Conservation (phyloP, 352 stramenopile species). For the Phytopythium oedochilum region DNA sequence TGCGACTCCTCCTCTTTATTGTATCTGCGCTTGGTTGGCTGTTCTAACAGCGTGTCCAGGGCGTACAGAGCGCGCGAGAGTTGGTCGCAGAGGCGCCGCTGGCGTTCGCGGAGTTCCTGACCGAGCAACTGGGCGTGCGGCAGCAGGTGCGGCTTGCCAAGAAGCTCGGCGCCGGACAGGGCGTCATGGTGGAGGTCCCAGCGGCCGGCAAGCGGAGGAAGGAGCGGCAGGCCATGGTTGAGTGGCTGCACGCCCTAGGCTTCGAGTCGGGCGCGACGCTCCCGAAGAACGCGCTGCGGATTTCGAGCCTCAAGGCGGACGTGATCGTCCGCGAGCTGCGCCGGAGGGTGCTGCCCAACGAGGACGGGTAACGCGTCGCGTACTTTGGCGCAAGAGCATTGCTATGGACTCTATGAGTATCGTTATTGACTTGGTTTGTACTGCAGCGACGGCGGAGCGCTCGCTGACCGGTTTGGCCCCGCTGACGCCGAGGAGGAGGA, state of each 20-base stretch:
- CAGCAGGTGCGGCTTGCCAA: constrained; percentile 40
- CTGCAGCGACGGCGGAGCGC: background rate
- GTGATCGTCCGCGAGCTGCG: constrained; percentile 50
- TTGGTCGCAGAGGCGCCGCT: constrained; percentile 35
- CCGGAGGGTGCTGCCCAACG: constrained; percentile 14
- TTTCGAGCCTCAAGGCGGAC: constrained; percentile 56
- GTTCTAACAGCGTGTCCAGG: too few species aligned
- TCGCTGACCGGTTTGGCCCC: background rate
- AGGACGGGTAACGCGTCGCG: background rate
- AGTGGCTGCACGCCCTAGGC: constrained; percentile 46
- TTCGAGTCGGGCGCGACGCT: constrained; percentile 37
- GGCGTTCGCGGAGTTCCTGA: constrained; percentile 53
- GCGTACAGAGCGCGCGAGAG: constrained; percentile 39
- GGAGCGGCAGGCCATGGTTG: constrained; percentile 24
- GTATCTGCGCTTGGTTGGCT: background rate
- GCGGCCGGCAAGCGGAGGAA: constrained; percentile 7
- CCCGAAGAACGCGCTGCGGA: constrained; percentile 32
- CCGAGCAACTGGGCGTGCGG: constrained; percentile 35
- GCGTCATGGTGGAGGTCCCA: constrained; percentile 48
- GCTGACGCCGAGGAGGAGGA: background rate
- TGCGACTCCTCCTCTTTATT: background rate
- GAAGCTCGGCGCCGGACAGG: constrained; percentile 52
- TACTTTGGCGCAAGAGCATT: too few species aligned
- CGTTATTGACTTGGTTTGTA: background rate
- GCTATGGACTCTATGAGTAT: background rate